Evolutionary conservation across 164 flowering plant genomes (phyloP).

Genomic region (Nelumbo lutea): DNA sequence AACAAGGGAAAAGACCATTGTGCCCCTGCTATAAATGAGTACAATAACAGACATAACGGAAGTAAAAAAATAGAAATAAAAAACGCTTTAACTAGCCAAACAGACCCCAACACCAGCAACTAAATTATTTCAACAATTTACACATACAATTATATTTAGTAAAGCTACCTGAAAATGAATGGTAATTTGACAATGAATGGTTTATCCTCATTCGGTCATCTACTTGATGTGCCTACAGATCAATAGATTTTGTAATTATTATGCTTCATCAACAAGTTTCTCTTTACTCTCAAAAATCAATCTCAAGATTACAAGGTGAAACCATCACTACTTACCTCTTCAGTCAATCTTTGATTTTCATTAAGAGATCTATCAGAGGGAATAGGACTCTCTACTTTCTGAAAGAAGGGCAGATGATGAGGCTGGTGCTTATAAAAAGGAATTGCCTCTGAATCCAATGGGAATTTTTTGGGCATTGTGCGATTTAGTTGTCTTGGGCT

Average conservation of each 20-base stretch:
- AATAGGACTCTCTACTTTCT: slow-evolving; percentile 42
- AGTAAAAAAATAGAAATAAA: no score
- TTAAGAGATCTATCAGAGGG: slow-evolving; percentile 48
- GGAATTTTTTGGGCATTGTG: slow-evolving; percentile 47
- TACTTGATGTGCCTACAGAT: slow-evolving; percentile 54
- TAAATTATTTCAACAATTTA: no score
- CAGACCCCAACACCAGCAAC: no score
- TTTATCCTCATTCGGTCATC: slow-evolving; percentile 54
- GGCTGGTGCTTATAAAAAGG: slow-evolving; percentile 50
- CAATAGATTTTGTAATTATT: slow-evolving; percentile 4
- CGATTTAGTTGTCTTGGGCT: slow-evolving; percentile 46
- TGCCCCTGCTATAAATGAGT: no score
- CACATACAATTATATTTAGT: background rate
- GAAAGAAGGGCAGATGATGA: slow-evolving; percentile 53
- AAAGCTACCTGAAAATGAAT: slow-evolving; percentile 53
- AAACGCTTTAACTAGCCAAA: no score
- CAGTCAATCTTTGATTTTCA: slow-evolving; percentile 56
- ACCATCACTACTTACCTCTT: slow-evolving; percentile 51
- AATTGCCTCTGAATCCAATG: slow-evolving; percentile 44
- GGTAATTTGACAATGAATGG: slow-evolving; percentile 33
- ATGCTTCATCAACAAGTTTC: background rate
- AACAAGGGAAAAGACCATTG: no score
- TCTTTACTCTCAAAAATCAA: background rate
- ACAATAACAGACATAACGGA: no score
- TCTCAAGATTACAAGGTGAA: background rate